Conservation (phyloP, 139 green algal species). For the Volvox africanus region DNA sequence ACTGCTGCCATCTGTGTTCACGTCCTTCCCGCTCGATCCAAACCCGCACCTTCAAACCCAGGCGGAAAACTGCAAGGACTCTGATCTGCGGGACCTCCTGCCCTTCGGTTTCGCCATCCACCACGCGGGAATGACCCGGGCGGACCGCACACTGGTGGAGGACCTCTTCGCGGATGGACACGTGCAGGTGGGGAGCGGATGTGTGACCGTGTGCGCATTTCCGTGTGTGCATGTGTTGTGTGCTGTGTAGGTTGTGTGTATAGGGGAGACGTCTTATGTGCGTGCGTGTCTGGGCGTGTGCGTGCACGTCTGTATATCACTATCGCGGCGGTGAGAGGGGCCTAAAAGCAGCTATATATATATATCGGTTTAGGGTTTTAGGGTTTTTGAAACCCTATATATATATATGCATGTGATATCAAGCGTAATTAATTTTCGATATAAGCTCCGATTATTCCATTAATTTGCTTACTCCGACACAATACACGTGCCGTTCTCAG, state of each 20-base stretch:
- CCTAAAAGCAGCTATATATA: too few species aligned
- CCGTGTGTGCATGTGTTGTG: background rate
- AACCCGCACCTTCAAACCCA: constrained; percentile 60
- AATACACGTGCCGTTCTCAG: constrained; percentile 47
- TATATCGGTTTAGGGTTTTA: too few species aligned
- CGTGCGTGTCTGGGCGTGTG: too few species aligned
- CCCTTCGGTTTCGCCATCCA: constrained; percentile 98
- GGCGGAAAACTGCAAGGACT: constrained; percentile 87
- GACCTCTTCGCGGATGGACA: constrained; percentile 98
- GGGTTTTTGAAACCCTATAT: too few species aligned
- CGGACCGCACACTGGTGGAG: constrained; percentile 96
- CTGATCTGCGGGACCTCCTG: constrained; percentile 92
- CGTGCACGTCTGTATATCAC: too few species aligned
- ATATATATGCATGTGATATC: too few species aligned
- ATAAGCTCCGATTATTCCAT: too few species aligned
- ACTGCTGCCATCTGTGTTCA: background rate
- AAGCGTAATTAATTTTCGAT: too few species aligned
- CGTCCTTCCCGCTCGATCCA: background rate
- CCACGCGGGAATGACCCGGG: constrained; percentile 95
- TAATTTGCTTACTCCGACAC: too few species aligned
- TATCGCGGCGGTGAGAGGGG: too few species aligned
- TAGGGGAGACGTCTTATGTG: too few species aligned
- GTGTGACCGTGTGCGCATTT: background rate
- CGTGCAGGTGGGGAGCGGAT: constrained; percentile 80
- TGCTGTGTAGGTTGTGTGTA: background rate